Evolutionary conservation across 345 rosid genomes (phyloP).

Genomic region (Eucalyptus erythrocorys): DNA sequence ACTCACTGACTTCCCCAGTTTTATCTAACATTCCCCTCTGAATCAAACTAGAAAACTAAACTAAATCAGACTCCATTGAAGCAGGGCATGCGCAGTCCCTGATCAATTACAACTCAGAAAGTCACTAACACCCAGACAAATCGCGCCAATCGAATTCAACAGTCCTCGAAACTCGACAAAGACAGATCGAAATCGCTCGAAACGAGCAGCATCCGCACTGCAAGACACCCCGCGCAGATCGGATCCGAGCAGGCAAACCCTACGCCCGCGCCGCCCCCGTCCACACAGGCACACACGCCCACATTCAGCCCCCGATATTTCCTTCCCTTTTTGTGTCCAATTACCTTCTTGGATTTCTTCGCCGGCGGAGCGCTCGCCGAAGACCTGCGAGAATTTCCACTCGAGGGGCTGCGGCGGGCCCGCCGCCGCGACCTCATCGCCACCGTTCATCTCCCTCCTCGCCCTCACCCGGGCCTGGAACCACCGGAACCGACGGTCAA

Average conservation of each 20-base stretch:
- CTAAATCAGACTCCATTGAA: background rate
- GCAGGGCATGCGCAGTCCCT: background rate
- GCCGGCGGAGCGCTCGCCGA: constrained; percentile 88
- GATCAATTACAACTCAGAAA: background rate
- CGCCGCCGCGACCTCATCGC: constrained; percentile 32
- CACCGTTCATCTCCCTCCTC: constrained; percentile 33
- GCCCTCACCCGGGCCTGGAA: background rate
- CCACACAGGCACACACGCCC: background rate
- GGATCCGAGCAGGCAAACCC: background rate
- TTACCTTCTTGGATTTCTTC: constrained; percentile 94
- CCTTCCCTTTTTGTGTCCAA: background rate
- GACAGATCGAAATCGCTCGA: background rate
- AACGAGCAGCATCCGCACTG: background rate
- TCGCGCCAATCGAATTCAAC: background rate
- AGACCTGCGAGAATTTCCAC: constrained; percentile 97
- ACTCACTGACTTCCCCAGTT: background rate
- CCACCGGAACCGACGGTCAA: background rate
- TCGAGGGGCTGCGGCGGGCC: constrained; percentile 47
- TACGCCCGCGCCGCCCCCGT: background rate
- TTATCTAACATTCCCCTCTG: background rate
- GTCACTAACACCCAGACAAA: background rate
- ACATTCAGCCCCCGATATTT: background rate
- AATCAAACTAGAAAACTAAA: background rate
- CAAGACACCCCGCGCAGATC: background rate
- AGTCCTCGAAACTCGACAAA: background rate